Conservation (phyloP, 768 basidiomycete species). For the Lentinula raphanica region DNA sequence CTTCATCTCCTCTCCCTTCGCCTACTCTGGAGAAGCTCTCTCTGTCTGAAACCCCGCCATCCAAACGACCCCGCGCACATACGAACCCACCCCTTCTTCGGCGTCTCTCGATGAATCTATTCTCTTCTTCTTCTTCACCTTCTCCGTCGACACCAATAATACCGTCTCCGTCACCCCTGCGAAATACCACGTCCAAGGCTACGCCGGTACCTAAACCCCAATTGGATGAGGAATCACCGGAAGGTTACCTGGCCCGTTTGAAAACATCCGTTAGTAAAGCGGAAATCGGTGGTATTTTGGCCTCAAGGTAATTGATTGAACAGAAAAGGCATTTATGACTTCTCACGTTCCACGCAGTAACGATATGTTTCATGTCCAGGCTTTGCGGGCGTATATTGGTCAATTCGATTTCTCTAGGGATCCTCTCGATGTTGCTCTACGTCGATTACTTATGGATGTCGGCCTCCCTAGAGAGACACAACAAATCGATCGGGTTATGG, state of each 20-base stretch:
- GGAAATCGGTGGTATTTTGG: slow-evolving; percentile 76
- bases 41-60: slow-evolving; percentile 11
- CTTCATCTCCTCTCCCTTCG: slow-evolving; percentile 10
- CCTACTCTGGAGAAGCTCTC: slow-evolving; percentile 10
- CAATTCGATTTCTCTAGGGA: slow-evolving; percentile 75
- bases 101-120: slow-evolving; percentile 63
- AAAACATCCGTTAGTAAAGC: slow-evolving; percentile 61
- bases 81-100: slow-evolving; percentile 70
- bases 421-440: slow-evolving; percentile 87
- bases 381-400: slow-evolving; percentile 66
- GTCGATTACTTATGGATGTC: slow-evolving; percentile 86
- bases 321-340: not conserved
- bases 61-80: slow-evolving; percentile 25
- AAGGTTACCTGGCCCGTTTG: slow-evolving; percentile 63
- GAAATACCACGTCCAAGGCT: slow-evolving; percentile 38
- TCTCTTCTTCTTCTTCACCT: slow-evolving; percentile 36
- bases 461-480: slow-evolving; percentile 93
- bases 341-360: slow-evolving; percentile 38
- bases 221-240: slow-evolving; percentile 59
- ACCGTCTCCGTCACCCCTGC: slow-evolving; percentile 31
- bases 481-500: slow-evolving; percentile 96
- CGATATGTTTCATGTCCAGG: slow-evolving; percentile 62
- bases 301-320: slow-evolving; percentile 57
- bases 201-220: slow-evolving; percentile 46
- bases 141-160: slow-evolving; percentile 19